Evolutionary conservation across 306 rosid genomes (phyloP).

Genomic region (Rosa rugosa): DNA sequence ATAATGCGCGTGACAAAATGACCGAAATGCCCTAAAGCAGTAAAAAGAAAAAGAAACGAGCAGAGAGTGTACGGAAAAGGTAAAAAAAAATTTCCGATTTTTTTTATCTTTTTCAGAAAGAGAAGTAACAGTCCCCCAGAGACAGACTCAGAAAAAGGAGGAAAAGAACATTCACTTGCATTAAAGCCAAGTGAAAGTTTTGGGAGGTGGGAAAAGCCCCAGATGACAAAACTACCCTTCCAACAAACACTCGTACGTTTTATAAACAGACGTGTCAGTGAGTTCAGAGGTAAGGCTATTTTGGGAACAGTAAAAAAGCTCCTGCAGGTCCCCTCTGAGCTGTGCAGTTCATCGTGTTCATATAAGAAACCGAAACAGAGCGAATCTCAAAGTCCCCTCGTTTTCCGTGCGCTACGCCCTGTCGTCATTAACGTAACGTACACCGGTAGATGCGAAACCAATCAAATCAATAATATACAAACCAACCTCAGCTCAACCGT

Average conservation of each 20-base stretch:
- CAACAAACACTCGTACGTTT: neutral
- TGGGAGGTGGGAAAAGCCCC: neutral
- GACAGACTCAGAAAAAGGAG: neutral
- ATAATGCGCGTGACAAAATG: neutral
- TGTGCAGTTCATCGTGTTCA: conserved; percentile 22
- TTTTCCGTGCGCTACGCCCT: conserved; percentile 17
- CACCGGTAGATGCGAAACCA: conserved; percentile 14
- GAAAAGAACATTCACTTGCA: conserved; percentile 28
- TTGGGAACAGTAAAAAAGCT: neutral
- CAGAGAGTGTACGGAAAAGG: neutral
- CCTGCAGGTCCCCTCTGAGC: conserved; percentile 17
- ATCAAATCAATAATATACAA: neutral
- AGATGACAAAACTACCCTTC: conserved; percentile 24
- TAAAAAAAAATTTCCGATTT: neutral
- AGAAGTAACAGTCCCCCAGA: neutral
- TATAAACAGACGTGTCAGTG: neutral
- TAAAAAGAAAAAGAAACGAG: neutral
- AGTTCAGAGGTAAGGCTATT: neutral
- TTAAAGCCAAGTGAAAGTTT: conserved; percentile 18
- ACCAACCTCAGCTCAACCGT: neutral
- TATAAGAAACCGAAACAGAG: conserved; percentile 7
- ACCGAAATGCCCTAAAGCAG: conserved; percentile 12
- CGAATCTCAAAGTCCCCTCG: conserved; percentile 31
- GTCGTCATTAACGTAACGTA: conserved; percentile 12
- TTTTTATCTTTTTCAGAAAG: conserved; percentile 2